Evolutionary conservation across 306 rosid genomes (phyloP), one percentile per base, ranked within the genome.

Genomic region (Rubus parviflorus): DNA sequence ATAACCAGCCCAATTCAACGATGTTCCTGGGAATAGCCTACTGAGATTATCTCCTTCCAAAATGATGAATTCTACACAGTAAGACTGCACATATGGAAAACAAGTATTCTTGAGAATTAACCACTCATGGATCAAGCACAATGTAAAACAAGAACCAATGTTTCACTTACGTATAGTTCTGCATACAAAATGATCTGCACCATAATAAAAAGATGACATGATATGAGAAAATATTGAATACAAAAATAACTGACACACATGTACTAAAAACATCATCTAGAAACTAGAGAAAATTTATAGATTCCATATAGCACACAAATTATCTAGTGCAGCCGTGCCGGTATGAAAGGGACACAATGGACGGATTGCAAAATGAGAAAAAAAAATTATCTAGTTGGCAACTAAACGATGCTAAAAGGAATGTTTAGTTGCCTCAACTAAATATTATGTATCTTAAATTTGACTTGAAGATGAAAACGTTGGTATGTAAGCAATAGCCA

Each of bases 31-130:
- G 82, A 89, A 93, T 76, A 91, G 75, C 61, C 87, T 83, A 20
- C 90, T 73, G 62, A 93, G 98, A 75, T 91, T 93, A 77, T 93
- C 97, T 71, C 97, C 97, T 90, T 91, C 98, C 81, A 91, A 78
- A 82, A 87, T 91, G 60, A 93, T 89, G 78, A 84, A 89, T 71
- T 93, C 96, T 78, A 93, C 92, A 73, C 97, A 91, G 73, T 87
- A 91, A 79, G 88, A 81, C 98, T 91, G 87, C 84, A 73, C 7
- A 73, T 58, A 68, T 68, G 38, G 63, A 78, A 56, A 81, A 45
- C 1, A 77, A 14, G 56, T 53, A 2, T 47, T 67, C 62, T 64
- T 52, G 54, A 81, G 53, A 45, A 76, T 14, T 23, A 61, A 77
- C 52, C 17, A 35, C 23, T 70, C 46, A 23, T 20, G 17, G 46